Evolutionary conservation across 345 rosid species (phyloP), one percentile per base, ranked within the genome.

Genomic region (Cardiospermum halicacabum): DNA sequence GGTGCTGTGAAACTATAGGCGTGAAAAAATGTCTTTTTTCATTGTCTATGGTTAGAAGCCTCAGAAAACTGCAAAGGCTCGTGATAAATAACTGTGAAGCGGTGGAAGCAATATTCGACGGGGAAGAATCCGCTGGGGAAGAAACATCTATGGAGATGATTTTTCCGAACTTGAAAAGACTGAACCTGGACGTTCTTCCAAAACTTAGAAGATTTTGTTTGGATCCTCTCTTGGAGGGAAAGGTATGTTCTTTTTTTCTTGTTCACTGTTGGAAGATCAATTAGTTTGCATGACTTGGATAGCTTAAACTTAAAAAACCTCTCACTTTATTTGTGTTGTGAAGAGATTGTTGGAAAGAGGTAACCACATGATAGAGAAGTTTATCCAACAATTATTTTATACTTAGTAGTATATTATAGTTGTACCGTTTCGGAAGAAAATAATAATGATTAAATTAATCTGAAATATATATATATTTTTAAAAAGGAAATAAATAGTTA

Each of bases 181-280:
- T 72, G 1, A 0, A 0, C 0, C 58, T 76, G 5, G 0, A 2
- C 0, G 1, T 1, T 8, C 76, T 76, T 40, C 71, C 65, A 1
- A 51, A 69, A 36, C 66, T 72, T 19, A 1, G 4, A 21, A 11
- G 27, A n/a, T 67, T 71, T 28, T 42, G 54, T 48, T 3, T 15
- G 59, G 30, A 36, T 62, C 7, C 55, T 30, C 3, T 3, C 28
- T 12, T 61, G 68, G 36, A 8, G 7, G 5, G 8, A 1, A 12
- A 40, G 0, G 18, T 11, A 11, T 40, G 47, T 13, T n/a, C 47
- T 12, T 40, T 5, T 5, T 13, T n/a, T 40, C 15, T 10, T 15
- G 16, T 0, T 12, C 4, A 1, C 11, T 2, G n/a, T 0, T 19
- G 5, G 69, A 63, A 21, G 19, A 3, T 56, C 1, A 7, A 16